Evolutionary conservation across 192 early-diverging fungal genomes (phyloP).

Genomic region (Paraglomus occultum): DNA sequence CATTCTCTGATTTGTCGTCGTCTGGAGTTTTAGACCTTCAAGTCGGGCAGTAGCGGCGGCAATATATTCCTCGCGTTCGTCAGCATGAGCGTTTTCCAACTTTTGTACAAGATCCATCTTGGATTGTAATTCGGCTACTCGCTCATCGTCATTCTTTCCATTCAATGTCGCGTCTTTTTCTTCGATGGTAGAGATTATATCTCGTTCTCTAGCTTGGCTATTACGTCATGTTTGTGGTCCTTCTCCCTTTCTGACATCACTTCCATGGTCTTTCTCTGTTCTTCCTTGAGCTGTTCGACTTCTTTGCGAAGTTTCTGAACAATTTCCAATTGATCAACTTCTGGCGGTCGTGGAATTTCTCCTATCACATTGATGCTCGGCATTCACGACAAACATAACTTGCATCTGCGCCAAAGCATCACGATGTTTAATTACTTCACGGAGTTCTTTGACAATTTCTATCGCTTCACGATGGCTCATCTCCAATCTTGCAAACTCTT

Average conservation of each 20-base stretch:
- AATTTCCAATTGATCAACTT: constrained; percentile 29
- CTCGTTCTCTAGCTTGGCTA: constrained; percentile 8
- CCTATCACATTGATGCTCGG: not conserved
- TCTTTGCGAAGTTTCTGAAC: constrained; percentile 27
- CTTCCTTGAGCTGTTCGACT: constrained; percentile 29
- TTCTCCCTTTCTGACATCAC: constrained; percentile 14
- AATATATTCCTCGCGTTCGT: constrained; percentile 11
- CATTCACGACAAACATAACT: constrained; percentile 16
- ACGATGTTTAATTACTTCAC: constrained; percentile 24
- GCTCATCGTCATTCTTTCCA: not conserved
- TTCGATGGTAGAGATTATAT: not conserved
- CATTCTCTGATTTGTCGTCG: constrained; percentile 8
- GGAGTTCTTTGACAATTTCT: constrained; percentile 27
- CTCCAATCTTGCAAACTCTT: constrained; percentile 26
- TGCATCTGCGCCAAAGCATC: constrained; percentile 15
- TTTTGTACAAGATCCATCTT: constrained; percentile 15
- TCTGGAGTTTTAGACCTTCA: not conserved
- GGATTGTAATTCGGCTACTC: constrained; percentile 1
- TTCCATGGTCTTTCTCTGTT: constrained; percentile 14
- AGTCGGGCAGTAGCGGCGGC: not conserved
- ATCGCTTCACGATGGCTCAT: constrained; percentile 26
- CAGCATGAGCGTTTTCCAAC: constrained; percentile 15
- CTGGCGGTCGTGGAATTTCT: constrained; percentile 22
- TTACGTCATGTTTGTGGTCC: not conserved
- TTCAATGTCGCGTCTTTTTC: not conserved